Evolutionary conservation across 179 eudicot species (phyloP), one percentile per base, ranked within the genome.

Genomic region (Heliamphora pulchella): DNA sequence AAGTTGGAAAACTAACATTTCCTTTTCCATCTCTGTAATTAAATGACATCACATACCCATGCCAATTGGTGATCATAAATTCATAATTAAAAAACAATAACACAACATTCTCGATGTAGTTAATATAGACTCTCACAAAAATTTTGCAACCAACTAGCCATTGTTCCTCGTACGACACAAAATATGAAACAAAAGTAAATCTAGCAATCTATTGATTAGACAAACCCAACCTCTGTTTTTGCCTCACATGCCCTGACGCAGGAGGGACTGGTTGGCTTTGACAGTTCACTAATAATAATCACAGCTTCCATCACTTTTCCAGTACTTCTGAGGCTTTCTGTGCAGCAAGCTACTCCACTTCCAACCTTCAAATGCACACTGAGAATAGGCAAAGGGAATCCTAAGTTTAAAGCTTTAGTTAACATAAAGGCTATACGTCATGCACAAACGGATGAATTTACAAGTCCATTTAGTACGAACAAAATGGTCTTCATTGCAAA

Each of bases 351-450:
- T 78, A 81, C 80, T 72, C 96, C 99, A 78, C 81, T 86, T 43
- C 97, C 97, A 75, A 87, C 78, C 87, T 94, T 94, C 64, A 91
- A 80, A 84, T 86, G 82, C 76, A 87, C 84, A 50, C 98, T 93
- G 84, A 79, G 46, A 75, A 62, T 78, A 43, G 39, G 67, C 61
- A 51, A 81, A 71, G 78, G 15, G 54, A 73, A 77, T 57, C 31
- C 14, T 8, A 8, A 46, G 2, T 1, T 5, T 22, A 75, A 22
- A 65, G 41, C 66, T 15, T 5, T 18, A 62, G 51, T 10, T 62
- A 22, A 62, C 5, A 20, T 55, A 22, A 13, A 50, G 8, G 54
- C 61, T 59, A 0, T 10, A 62, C 1, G 70, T 31, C 11, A 9
- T n/a, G 48, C 20, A 53, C 48, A 31, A 6, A 59, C 46, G n/a